Evolutionary conservation across 805 yeast genomes (phyloP).

Genomic region (Pichia kluyveri): DNA sequence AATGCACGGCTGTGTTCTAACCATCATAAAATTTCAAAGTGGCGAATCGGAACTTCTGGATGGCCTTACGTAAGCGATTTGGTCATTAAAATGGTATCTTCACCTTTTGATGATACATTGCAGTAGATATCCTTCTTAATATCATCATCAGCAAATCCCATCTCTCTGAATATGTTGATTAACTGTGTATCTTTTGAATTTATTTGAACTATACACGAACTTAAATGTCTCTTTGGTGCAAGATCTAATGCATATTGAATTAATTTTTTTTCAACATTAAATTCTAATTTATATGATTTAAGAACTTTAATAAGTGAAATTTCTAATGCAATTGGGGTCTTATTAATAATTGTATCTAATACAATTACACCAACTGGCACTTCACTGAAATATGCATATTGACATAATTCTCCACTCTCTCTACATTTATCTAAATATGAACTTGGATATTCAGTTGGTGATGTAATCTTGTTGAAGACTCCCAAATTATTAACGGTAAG

Average conservation of each 20-base stretch:
- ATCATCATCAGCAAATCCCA: constrained; percentile 11
- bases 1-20: too few relatives aligned
- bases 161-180: background rate
- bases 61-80: too few relatives aligned
- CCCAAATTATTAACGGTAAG: constrained; percentile 54
- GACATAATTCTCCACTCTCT: constrained; percentile 40
- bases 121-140: background rate
- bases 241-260: constrained; percentile 48
- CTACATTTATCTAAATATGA: constrained; percentile 43
- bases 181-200: background rate
- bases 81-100: background rate
- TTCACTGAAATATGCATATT: constrained; percentile 56
- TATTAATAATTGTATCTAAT: constrained; percentile 39
- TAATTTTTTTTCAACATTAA: constrained; percentile 54
- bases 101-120: background rate
- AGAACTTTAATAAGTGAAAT: constrained; percentile 35
- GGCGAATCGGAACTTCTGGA: too few relatives aligned
- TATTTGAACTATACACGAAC: constrained; percentile 29
- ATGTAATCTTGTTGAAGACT: constrained; percentile 47
- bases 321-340: constrained; percentile 22
- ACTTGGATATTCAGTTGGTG: constrained; percentile 45
- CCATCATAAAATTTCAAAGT: too few relatives aligned
- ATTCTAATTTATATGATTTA: constrained; percentile 43
- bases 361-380: constrained; percentile 75
- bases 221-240: constrained; percentile 45